These are phyloP conservation scores for Podospora comata DNA, from an alignment of 495 filamentous ascomycete species.

Conservation along the genomic window DNA sequence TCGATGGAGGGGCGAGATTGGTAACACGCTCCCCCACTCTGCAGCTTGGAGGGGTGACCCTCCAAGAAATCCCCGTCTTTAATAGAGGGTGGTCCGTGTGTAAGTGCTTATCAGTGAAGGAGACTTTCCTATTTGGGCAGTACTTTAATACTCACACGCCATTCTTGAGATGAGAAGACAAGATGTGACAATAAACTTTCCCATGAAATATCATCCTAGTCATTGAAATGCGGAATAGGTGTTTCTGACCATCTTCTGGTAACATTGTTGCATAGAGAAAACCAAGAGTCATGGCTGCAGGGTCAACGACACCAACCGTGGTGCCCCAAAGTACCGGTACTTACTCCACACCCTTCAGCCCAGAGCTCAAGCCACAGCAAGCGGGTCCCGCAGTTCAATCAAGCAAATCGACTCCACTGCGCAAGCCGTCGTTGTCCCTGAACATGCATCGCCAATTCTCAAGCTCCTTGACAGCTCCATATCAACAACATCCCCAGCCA, in stretches of 20 bases:
- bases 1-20: not conserved
- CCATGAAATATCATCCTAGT: too few relatives aligned
- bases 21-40: not conserved
- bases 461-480: not conserved
- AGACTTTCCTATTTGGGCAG: not conserved
- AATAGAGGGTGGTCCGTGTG: not conserved
- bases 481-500: not conserved
- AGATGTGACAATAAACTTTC: too few relatives aligned
- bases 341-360: not conserved
- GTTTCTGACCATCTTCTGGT: too few relatives aligned
- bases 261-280: too few relatives aligned
- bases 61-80: not conserved
- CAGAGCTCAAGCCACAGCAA: constrained; percentile 11
- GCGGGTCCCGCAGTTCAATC: not conserved
- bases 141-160: not conserved
- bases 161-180: too few relatives aligned
- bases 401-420: not conserved
- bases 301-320: not conserved
- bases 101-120: not conserved
- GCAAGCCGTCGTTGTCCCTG: not conserved
- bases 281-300: not conserved
- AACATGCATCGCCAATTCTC: not conserved
- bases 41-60: not conserved
- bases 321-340: not conserved
- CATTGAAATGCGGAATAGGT: too few relatives aligned